A percentile compares a stretch with the other conserved stretches of the same genome.
These are phyloP conservation scores for Stagonosporopsis rhizophila DNA, from an alignment of 2,329 filamentous ascomycete genomes.

Conservation along the genomic window DNA sequence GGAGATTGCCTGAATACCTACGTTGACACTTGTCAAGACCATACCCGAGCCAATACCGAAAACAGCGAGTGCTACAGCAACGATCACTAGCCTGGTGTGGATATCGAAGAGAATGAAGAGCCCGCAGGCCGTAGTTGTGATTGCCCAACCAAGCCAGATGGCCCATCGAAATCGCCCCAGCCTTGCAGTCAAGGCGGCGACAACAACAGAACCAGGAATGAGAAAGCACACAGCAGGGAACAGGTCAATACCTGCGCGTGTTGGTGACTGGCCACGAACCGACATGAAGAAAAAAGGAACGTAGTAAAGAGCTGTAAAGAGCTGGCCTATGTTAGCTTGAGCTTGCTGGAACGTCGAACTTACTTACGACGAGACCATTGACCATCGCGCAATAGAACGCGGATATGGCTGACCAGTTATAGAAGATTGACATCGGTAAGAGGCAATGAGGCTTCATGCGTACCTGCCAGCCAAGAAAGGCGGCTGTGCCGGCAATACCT, in stretches of 20 bases:
- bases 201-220: slow-evolving; percentile 36
- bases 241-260: slow-evolving; percentile 49
- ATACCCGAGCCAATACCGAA: slow-evolving; percentile 54
- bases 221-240: slow-evolving; percentile 47
- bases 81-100: slow-evolving; percentile 44
- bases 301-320: slow-evolving; percentile 54
- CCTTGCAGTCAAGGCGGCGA: slow-evolving; percentile 33
- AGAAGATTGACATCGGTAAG: slow-evolving; percentile 50
- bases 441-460: slow-evolving; percentile 46
- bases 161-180: slow-evolving; percentile 50
- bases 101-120: slow-evolving; percentile 49
- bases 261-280: slow-evolving; percentile 44
- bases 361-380: slow-evolving; percentile 54
- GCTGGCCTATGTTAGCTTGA: slow-evolving; percentile 31
- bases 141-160: slow-evolving; percentile 52
- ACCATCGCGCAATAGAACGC: slow-evolving; percentile 52
- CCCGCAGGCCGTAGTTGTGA: slow-evolving; percentile 48
- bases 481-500: slow-evolving; percentile 42
- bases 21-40: slow-evolving; percentile 51
- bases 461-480: slow-evolving; percentile 48
- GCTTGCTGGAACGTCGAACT: background rate
- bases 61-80: slow-evolving; percentile 49
- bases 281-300: slow-evolving; percentile 52
- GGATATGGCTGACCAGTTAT: slow-evolving; percentile 43
- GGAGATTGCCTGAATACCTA: slow-evolving; percentile 50